These are phyloP conservation scores for Cymbopogon citratus DNA, from an alignment of 176 grass and related monocot genomes.

Conservation along the genomic window DNA sequence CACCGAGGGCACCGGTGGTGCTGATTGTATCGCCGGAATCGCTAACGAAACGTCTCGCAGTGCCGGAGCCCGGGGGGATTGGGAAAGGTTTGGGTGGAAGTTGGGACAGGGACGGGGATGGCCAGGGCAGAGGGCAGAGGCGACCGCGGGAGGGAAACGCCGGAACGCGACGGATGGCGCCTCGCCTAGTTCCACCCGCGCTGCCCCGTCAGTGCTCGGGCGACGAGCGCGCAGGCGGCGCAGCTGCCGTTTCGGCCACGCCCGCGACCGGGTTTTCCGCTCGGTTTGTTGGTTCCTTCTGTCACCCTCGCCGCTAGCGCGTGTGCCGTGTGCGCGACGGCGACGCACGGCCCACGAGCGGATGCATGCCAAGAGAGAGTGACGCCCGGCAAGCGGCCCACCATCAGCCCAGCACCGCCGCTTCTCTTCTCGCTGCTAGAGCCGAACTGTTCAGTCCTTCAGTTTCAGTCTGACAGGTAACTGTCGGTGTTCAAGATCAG, in stretches of 20 bases:
- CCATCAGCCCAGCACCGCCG: not conserved
- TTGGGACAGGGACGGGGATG: not conserved
- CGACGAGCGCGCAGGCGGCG: not conserved
- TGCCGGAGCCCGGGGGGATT: not conserved
- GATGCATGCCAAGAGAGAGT: not conserved
- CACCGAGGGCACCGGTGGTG: constrained; percentile 9
- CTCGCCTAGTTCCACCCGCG: not conserved
- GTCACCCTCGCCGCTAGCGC: not conserved
- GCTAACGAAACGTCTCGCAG: not conserved
- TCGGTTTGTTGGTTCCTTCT: not conserved
- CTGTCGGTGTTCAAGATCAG: not conserved
- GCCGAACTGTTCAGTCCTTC: not conserved
- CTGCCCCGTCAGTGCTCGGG: not conserved
- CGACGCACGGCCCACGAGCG: not conserved
- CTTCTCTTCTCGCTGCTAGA: not conserved
- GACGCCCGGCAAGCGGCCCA: not conserved
- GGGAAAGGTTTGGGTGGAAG: constrained; percentile 4
- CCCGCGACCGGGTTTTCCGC: constrained; percentile 37
- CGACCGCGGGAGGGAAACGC: not conserved
- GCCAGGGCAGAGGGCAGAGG: not conserved
- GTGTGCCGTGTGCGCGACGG: not conserved
- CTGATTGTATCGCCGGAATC: not conserved
- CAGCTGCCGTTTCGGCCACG: constrained; percentile 22
- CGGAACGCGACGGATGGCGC: constrained; percentile 32
- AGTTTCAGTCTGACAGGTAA: not conserved